Evolutionary conservation across 306 rosid genomes (phyloP).

Genomic region (Vigna unguiculata): DNA sequence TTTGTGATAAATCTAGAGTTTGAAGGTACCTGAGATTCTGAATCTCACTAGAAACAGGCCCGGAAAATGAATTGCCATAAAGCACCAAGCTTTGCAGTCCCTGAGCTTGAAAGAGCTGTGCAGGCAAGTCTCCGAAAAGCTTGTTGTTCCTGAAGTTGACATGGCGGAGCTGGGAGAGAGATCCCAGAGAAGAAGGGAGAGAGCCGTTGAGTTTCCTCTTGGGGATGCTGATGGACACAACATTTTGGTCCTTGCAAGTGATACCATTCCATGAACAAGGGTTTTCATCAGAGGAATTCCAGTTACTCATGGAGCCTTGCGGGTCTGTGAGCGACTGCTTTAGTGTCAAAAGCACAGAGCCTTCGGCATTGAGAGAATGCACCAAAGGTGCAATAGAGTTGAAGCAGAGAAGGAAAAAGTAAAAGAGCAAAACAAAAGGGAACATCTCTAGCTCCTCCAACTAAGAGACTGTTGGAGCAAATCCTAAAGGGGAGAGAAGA

Average conservation of each 20-base stretch:
- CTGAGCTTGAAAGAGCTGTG: slow-evolving; percentile 69
- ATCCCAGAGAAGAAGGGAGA: slow-evolving; percentile 79
- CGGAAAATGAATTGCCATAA: slow-evolving; percentile 92
- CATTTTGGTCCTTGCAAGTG: slow-evolving; percentile 81
- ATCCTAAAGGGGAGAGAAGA: slow-evolving; percentile 26
- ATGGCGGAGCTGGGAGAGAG: slow-evolving; percentile 84
- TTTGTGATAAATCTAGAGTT: slow-evolving; percentile 86
- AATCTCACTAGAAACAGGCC: slow-evolving; percentile 77
- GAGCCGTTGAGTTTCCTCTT: slow-evolving; percentile 76
- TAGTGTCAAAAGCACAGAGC: slow-evolving; percentile 70
- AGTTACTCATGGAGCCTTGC: slow-evolving; percentile 68
- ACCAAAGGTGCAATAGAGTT: slow-evolving; percentile 51
- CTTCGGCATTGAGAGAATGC: slow-evolving; percentile 72
- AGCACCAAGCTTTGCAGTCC: slow-evolving; percentile 95
- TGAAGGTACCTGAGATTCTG: slow-evolving; percentile 84
- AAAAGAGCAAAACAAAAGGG: slow-evolving; percentile 43
- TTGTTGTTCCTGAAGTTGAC: slow-evolving; percentile 83
- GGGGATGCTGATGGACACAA: slow-evolving; percentile 87
- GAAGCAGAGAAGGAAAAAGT: slow-evolving; percentile 58
- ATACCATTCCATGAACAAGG: slow-evolving; percentile 96
- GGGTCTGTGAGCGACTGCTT: slow-evolving; percentile 78
- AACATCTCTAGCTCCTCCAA: slow-evolving; percentile 46
- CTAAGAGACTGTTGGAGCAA: slow-evolving; percentile 51
- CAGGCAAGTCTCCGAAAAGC: slow-evolving; percentile 73
- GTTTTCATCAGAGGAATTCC: slow-evolving; percentile 81